These are phyloP conservation scores for Astrothelium macrocarpum DNA, from an alignment of 495 filamentous ascomycete genomes.

Conservation along the genomic window DNA sequence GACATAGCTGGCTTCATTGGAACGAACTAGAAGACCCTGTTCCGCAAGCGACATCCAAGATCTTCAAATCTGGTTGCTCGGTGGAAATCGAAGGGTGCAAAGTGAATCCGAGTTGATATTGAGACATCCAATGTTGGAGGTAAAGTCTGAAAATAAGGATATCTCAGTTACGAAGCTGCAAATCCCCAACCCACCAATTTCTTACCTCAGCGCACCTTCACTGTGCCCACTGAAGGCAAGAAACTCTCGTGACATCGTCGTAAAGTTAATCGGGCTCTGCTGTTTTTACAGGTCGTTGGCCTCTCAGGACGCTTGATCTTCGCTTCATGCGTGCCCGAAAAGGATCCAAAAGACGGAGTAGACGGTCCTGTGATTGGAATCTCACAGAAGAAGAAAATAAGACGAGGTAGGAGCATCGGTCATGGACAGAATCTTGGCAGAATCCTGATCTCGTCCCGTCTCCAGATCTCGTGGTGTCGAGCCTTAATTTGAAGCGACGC, in stretches of 20 bases:
- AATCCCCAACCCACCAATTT: not conserved
- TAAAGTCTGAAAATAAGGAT: not conserved
- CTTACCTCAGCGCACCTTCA: not conserved
- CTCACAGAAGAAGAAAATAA: too few species aligned
- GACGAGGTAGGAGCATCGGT: too few species aligned
- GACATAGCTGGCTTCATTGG: not conserved
- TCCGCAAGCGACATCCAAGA: not conserved
- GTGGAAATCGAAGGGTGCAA: slow-evolving; percentile 6
- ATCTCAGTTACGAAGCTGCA: not conserved
- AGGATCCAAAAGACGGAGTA: too few species aligned
- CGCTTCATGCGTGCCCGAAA: too few species aligned
- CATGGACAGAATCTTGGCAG: too few species aligned
- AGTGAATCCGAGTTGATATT: slow-evolving; percentile 10
- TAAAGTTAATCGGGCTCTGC: too few species aligned
- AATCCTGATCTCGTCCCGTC: too few species aligned
- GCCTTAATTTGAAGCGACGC: too few species aligned
- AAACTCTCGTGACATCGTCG: not conserved
- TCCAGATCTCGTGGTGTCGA: too few species aligned
- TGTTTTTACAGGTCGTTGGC: too few species aligned
- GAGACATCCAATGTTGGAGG: slow-evolving; percentile 17
- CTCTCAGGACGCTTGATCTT: too few species aligned
- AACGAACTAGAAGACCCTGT: not conserved
- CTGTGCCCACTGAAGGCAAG: not conserved
- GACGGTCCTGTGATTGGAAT: too few species aligned
- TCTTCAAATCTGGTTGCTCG: not conserved